Base-by-base conservation (phyloP, 495 filamentous ascomycete species). In the Peziza echinospora region DNA sequence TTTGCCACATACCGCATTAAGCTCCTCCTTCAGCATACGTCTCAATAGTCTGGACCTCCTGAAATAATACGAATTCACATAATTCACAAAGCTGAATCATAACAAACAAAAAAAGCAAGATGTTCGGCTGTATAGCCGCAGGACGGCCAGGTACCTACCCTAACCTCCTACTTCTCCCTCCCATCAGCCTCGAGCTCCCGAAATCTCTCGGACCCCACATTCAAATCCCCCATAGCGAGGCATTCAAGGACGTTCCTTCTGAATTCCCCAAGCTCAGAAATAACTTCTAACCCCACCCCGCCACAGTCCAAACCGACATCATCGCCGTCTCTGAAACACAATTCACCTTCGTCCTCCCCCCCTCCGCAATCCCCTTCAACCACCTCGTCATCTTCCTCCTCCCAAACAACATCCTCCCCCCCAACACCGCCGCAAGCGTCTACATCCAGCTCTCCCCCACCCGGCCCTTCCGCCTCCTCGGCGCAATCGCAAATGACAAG, bases 351-450 rank as follows among this genome's bases (percentile, higher is more conserved):
- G 63, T 64, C 24, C 67, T 82, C 55, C 67, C 75, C 1, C 67
- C 75, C 1, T 53, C 68, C 5, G 51, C 51, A n/a, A 70, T 75
- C 0, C 42, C 64, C 21, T 84, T 92, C 68, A 71, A 68, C 40
- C 84, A 94, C 52, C 64, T 99, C 46, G 79, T 82, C 51, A 74
- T 93, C 51, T 96, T 99, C 68, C 65, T 94, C 30, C 76, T 93
- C 5, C 89, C 89, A 1, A 82, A 80, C 43, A 69, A 75, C 6
- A 60, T 68, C 24, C 71, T 97, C 0, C 85, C 86, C 0, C 68
- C 68, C 3, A 72, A 73, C 53, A 81, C 81, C 39, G 84, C 81
- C 2, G 89, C 86, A 6, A 83, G 82, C 17, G 84, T 97, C 48
- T 94, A 93, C 64, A 67, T 91, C 30, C 73, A 84, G 50, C 66